Base-by-base conservation (phyloP, 2,329 filamentous ascomycete genomes). In the Penicillium sp. region DNA sequence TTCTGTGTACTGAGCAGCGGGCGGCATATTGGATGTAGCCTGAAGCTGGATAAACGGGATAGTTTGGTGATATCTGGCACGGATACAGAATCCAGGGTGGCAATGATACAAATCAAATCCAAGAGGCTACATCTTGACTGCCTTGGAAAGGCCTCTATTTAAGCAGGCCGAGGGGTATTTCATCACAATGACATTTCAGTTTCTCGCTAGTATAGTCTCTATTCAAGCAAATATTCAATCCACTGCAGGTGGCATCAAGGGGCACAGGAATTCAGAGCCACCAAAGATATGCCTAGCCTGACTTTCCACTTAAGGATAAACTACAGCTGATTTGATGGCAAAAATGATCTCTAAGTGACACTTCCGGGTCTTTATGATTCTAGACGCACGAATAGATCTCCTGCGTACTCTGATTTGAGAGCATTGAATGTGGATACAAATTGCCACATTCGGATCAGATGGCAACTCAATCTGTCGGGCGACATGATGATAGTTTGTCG, bases 1-100 rank as follows among this genome's bases (percentile, higher is more conserved):
- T 41, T 63, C 58, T 3, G 54, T 51, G 42, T 50, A 52, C 26
- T 61, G 59, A 8, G 39, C 30, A 21, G 37, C 43, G 12, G 54
- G 56, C 39, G 59, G 40, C 59, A 61, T 61, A 15, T 41, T 56
- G 55, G 13, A 9, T 30, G 27, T 43, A 32, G 30, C 30, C n/a
- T n/a, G n/a, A n/a, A n/a, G n/a, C n/a, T n/a, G n/a, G n/a, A n/a
- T n/a, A n/a, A n/a, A n/a, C n/a, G n/a, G n/a, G n/a, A n/a, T n/a
- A n/a, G n/a, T n/a, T n/a, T n/a, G n/a, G n/a, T n/a, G n/a, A n/a
- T 7, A 30, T 55, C 50, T 32, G 30, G 15, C 15, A 17, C 8
- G 30, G 8, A 8, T 7, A 33, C 2, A 7, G 30, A 37, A 20
- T 37, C 9, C 8, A 21, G 20, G 33, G 9, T 20, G 17, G 15